Conservation (phyloP, 2,329 filamentous ascomycete genomes). For the Colletotrichum sp. region DNA sequence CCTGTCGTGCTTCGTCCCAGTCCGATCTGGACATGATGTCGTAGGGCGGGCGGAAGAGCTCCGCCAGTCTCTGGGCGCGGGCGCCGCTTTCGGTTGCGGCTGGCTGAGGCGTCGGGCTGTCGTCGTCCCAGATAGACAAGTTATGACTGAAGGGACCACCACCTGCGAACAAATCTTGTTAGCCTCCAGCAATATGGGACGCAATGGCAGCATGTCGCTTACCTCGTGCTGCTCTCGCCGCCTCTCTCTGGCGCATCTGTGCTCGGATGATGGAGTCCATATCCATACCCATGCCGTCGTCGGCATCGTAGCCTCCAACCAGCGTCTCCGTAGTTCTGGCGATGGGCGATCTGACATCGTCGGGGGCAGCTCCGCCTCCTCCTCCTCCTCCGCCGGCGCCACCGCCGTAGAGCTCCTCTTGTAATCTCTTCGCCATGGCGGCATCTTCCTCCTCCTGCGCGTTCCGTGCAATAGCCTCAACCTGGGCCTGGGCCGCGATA, state of each 20-base stretch:
- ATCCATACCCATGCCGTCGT: constrained; percentile 62
- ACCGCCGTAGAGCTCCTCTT: constrained; percentile 81
- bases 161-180: background rate
- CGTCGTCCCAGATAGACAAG: constrained; percentile 43
- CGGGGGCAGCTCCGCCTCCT: constrained; percentile 49
- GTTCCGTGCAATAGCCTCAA: constrained; percentile 44
- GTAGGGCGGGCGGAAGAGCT: constrained; percentile 91
- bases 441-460: constrained; percentile 85
- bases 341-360: constrained; percentile 86
- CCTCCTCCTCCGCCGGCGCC: constrained; percentile 42
- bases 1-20: constrained; percentile 83
- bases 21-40: constrained; percentile 80
- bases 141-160: constrained; percentile 42
- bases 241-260: constrained; percentile 57
- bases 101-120: constrained; percentile 13
- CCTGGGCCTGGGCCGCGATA: constrained; percentile 31
- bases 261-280: constrained; percentile 61
- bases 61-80: constrained; percentile 81
- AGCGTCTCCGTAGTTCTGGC: constrained; percentile 90
- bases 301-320: constrained; percentile 66
- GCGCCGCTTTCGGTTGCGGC: constrained; percentile 52
- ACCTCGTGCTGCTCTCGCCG: constrained; percentile 17
- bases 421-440: constrained; percentile 87
- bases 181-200: background rate
- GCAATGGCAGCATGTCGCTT: constrained; percentile 22